Conservation (phyloP, 1,284 basidiomycete species). For the Bjerkandera adusta region DNA sequence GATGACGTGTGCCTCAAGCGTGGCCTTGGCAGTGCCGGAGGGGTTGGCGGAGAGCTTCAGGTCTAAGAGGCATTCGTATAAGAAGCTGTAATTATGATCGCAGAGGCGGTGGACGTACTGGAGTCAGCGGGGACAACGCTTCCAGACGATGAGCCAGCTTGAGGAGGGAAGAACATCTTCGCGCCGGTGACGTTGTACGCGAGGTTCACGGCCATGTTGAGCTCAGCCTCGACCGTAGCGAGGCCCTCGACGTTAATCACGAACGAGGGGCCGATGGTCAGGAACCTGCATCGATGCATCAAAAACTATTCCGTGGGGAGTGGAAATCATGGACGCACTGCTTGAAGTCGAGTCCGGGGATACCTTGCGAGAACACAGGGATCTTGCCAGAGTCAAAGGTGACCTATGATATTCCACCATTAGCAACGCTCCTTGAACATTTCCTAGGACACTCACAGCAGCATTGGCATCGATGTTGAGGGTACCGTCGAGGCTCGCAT, state of each 20-base stretch:
- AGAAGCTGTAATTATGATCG: slow-evolving; percentile 6
- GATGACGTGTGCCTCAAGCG: slow-evolving; percentile 46
- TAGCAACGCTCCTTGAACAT: slow-evolving; percentile 4
- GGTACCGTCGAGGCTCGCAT: slow-evolving; percentile 26
- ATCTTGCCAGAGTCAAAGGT: slow-evolving; percentile 34
- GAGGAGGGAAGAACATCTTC: slow-evolving; percentile 43
- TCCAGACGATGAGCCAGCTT: slow-evolving; percentile 15
- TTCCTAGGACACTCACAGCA: slow-evolving; percentile 25
- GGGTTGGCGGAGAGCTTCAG: slow-evolving; percentile 41
- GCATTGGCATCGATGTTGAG: slow-evolving; percentile 34
- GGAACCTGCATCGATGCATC: slow-evolving; percentile 22
- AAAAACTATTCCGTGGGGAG: not conserved
- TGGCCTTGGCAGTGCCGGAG: slow-evolving; percentile 37
- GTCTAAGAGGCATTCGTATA: slow-evolving; percentile 26
- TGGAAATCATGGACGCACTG: slow-evolving; percentile 25
- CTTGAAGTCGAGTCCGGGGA: slow-evolving; percentile 41
- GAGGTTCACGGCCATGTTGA: slow-evolving; percentile 39
- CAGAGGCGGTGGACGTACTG: slow-evolving; percentile 29
- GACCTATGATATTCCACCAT: slow-evolving; percentile 24
- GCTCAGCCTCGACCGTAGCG: slow-evolving; percentile 32
- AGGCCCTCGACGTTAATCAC: slow-evolving; percentile 26
- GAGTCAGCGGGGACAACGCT: slow-evolving; percentile 28
- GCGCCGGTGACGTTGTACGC: slow-evolving; percentile 32
- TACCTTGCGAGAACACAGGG: slow-evolving; percentile 33
- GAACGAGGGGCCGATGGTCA: slow-evolving; percentile 37